These are phyloP conservation scores for Rhodotorula sp. DNA, from an alignment of 1,284 basidiomycete species.

Conservation along the genomic window DNA sequence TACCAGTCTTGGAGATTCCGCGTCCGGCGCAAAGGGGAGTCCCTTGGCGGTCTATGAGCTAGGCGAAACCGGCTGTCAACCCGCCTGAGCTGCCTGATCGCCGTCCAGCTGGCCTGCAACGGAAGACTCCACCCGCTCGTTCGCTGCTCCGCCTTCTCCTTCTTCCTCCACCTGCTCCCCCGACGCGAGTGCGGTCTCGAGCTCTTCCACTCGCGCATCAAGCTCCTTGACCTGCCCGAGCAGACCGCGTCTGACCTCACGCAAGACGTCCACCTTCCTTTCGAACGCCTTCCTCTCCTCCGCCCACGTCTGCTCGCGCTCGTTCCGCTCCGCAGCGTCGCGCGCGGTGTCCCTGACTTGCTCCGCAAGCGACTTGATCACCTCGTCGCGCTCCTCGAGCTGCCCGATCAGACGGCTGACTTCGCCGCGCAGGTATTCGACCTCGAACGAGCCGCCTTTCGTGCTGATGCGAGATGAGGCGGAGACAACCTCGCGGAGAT, in stretches of 20 bases:
- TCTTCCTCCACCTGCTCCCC: neutral
- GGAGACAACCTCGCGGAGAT: constrained; percentile 1
- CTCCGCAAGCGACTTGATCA: neutral
- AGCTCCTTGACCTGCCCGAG: constrained; percentile 1
- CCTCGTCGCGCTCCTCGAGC: constrained; percentile 3
- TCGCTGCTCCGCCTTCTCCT: neutral
- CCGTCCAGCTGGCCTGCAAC: too few relatives aligned
- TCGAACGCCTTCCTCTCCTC: neutral
- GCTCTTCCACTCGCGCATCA: neutral
- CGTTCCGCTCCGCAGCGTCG: neutral
- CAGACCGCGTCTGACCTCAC: constrained; percentile 10
- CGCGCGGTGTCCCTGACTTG: neutral
- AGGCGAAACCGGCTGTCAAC: too few relatives aligned
- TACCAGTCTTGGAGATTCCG: too few relatives aligned
- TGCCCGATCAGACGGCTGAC: neutral
- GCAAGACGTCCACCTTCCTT: constrained; percentile 5
- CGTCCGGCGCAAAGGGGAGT: too few relatives aligned
- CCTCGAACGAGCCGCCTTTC: neutral
- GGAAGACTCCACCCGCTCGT: neutral
- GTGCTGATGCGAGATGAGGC: neutral
- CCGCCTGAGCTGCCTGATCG: too few relatives aligned
- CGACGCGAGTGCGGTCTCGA: too few relatives aligned
- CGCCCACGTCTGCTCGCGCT: neutral
- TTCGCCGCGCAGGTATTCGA: constrained; percentile 12
- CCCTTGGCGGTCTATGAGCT: too few relatives aligned